Percentiles rank a stretch among this genome's conserved stretches.
phyloP scores from a whole-genome alignment of 495 filamentous ascomycete species.

The Trichoderma asperelloides region DNA sequence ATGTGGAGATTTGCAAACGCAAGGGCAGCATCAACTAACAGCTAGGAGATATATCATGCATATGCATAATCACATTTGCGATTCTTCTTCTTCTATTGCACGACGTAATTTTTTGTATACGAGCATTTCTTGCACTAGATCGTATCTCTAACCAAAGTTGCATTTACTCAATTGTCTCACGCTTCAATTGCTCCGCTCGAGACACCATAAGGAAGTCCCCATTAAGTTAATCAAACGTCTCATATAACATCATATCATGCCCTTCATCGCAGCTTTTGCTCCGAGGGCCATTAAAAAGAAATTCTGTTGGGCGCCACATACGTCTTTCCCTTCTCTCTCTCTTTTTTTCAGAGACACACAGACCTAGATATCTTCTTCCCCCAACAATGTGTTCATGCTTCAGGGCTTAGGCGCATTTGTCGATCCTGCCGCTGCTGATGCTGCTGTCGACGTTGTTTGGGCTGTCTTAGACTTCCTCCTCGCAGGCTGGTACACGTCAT shows the following conservation, averaged over 20 bases:
- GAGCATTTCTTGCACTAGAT: no score
- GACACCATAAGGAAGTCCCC: background rate
- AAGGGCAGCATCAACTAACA: no score
- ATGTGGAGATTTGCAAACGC: no score
- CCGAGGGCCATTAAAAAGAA: background rate
- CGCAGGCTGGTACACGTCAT: constrained; percentile 82
- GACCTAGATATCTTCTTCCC: background rate
- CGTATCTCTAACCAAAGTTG: background rate
- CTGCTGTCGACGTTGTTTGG: constrained; percentile 13
- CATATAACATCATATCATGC: background rate
- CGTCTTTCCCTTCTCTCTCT: background rate
- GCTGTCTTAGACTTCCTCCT: constrained; percentile 42
- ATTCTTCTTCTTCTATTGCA: no score
- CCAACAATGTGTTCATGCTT: background rate
- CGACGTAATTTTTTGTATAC: no score
- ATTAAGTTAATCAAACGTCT: background rate
- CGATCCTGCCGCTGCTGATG: background rate
- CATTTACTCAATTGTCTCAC: background rate
- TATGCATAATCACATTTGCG: no score
- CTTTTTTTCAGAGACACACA: background rate
- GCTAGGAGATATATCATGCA: no score
- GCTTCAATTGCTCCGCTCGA: background rate
- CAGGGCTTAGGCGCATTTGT: constrained; percentile 9
- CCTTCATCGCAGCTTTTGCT: background rate
- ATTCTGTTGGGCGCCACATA: background rate